These are phyloP conservation scores for Suillus decipiens DNA, from an alignment of 768 basidiomycete species.

Conservation along the genomic window DNA sequence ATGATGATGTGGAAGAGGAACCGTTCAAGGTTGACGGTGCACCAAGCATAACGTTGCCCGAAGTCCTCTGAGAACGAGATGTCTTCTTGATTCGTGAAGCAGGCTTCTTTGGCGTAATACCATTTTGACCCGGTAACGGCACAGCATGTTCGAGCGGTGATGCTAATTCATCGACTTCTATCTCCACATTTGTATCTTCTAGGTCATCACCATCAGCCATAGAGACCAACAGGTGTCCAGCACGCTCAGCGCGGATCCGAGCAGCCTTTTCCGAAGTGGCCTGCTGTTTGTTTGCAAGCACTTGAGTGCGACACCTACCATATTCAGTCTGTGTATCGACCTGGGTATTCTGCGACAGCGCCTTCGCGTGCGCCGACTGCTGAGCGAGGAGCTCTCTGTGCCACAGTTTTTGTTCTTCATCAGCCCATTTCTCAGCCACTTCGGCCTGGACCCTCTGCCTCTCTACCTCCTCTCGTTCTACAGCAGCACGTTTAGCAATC, in stretches of 20 bases:
- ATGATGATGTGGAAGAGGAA: constrained; percentile 2
- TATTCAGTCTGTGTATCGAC: constrained; percentile 11
- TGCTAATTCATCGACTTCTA: constrained; percentile 1
- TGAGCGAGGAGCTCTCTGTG: constrained; percentile 15
- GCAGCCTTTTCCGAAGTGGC: constrained; percentile 29
- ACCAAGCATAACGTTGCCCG: constrained; percentile 23
- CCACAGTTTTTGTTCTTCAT: constrained; percentile 12
- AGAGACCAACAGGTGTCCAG: constrained; percentile 2
- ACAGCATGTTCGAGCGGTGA: not conserved
- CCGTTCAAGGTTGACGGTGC: not conserved
- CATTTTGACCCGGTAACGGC: constrained; percentile 8
- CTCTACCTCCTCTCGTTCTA: constrained; percentile 18
- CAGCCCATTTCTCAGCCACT: constrained; percentile 15
- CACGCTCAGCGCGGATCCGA: constrained; percentile 26
- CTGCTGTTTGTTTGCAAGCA: constrained; percentile 26
- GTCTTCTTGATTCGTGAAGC: constrained; percentile 2
- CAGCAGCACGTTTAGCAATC: constrained; percentile 14
- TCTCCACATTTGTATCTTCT: constrained; percentile 12
- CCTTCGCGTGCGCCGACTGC: constrained; percentile 15
- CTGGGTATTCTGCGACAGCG: constrained; percentile 11
- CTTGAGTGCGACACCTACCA: constrained; percentile 10
- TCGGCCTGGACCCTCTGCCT: constrained; percentile 13
- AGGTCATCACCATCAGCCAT: not conserved
- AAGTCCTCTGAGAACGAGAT: constrained; percentile 9
- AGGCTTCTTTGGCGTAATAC: constrained; percentile 6